Evolutionary conservation across 257 asterid species (phyloP), one percentile per base, ranked within the genome.

Genomic region (Solanum virginianum): DNA sequence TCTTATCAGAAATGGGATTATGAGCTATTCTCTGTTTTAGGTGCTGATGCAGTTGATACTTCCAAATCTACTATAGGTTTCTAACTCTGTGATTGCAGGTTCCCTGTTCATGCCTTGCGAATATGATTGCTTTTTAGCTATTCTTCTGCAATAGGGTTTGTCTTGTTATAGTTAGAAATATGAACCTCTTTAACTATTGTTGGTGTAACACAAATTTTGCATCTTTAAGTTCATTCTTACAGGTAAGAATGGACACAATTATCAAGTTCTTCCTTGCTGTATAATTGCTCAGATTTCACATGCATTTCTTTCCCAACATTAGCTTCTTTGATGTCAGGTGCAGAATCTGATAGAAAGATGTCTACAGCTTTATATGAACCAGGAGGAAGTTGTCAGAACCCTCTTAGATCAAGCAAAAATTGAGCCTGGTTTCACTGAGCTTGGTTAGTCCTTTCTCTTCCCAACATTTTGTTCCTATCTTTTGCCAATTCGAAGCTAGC

Each of bases 341-440:
- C 98, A 96, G 85, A 93, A 93, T 88, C 98, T 96, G 74, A 96
- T 96, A 79, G 99, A 96, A 90, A 92, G 98, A 89, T 96, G 99
- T 85, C 98, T 96, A 88, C 99, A 96, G 90, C 98, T 95, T 80
- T 96, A 96, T 94, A 96, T 95, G 99, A 93, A 91, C 88, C 94
- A 93, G 90, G 89, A 86, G 81, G 99, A 96, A 88, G 99, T 94
- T 74, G 93, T 96, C 87, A 91, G 84, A 87, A 92, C 98, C 84
- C 92, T 95, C 86, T 88, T 91, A 83, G 90, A 89, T 80, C 95
- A 95, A 86, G 99, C 99, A 45, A 94, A 94, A 88, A 94, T 96
- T 53, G 99, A 96, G 92, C 98, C 98, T 59, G 95, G 93, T 75
- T 96, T 95, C 91, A 96, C 99, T 12, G 98, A 95, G 88, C 95